Evolutionary conservation across 2,329 filamentous ascomycete genomes (phyloP).

Genomic region (Fusarium irregulare): DNA sequence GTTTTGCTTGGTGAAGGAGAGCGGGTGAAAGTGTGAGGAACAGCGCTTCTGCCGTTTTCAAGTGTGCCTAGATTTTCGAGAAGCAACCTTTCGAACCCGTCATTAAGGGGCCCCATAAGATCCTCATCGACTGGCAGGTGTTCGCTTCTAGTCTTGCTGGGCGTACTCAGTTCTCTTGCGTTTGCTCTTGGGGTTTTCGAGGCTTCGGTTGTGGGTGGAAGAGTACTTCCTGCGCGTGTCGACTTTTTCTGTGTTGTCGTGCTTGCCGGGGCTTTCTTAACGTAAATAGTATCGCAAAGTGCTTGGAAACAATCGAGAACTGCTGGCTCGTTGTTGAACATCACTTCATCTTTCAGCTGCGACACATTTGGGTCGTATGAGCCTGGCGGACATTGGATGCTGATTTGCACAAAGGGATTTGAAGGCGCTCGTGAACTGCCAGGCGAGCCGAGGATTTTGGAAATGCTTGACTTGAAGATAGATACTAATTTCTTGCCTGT

Average conservation of each 20-base stretch:
- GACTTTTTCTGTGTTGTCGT: not conserved
- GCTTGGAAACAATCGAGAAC: constrained; percentile 60
- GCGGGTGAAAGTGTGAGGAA: not conserved
- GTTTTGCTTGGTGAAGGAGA: not conserved
- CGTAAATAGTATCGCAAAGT: constrained; percentile 58
- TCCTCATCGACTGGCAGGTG: constrained; percentile 6
- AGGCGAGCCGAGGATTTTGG: constrained; percentile 41
- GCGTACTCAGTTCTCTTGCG: not conserved
- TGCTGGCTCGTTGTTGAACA: constrained; percentile 68
- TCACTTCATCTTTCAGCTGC: constrained; percentile 76
- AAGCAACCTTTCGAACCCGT: constrained; percentile 14
- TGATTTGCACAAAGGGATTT: constrained; percentile 71
- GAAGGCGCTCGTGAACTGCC: constrained; percentile 50
- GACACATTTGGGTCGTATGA: constrained; percentile 80
- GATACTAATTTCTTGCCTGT: constrained; percentile 69
- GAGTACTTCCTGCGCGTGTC: not conserved
- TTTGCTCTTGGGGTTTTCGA: not conserved
- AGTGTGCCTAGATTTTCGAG: not conserved
- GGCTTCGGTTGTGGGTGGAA: not conserved
- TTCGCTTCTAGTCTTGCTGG: not conserved
- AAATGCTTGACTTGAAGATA: constrained; percentile 64
- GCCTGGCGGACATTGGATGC: constrained; percentile 69
- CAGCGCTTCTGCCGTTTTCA: not conserved
- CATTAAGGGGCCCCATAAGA: constrained; percentile 24
- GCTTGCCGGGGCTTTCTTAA: not conserved